A percentile compares a stretch with the other conserved stretches of the same genome.
phyloP scores from a whole-genome alignment of 306 rosid species.

The Erythrophleum fordii region DNA sequence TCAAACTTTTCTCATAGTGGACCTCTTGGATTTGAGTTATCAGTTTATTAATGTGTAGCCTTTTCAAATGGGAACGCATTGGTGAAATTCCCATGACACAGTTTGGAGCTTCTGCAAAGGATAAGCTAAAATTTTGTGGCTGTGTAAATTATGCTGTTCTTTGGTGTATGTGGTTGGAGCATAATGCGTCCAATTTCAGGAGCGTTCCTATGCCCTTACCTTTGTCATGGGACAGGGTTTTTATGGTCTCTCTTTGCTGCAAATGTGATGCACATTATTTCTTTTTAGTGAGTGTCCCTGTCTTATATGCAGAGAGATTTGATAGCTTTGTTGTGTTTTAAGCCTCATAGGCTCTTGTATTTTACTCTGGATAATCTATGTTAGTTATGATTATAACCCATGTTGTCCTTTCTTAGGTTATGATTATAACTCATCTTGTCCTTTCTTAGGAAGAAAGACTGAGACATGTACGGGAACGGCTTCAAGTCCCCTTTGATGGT shows the following conservation, averaged over 20 bases:
- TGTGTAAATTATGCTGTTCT: slow-evolving; percentile 1
- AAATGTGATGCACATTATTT: not conserved
- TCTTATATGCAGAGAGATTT: not conserved
- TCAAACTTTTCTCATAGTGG: not conserved
- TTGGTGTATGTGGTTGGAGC: not conserved
- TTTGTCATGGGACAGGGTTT: not conserved
- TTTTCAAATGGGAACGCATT: not conserved
- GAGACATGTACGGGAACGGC: slow-evolving; percentile 58
- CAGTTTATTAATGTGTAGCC: not conserved
- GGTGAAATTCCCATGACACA: not conserved
- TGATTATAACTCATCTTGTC: not conserved
- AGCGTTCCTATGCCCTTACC: not conserved
- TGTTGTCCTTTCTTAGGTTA: slow-evolving; percentile 51
- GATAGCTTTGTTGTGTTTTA: not conserved
- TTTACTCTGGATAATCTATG: not conserved
- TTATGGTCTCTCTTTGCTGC: not conserved
- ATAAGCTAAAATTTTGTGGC: not conserved
- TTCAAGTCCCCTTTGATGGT: slow-evolving; percentile 90
- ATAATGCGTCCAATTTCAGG: not conserved
- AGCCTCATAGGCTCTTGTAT: not conserved
- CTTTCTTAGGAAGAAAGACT: slow-evolving; percentile 79
- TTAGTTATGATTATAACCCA: not conserved
- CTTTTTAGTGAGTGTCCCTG: not conserved
- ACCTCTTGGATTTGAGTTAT: not conserved
- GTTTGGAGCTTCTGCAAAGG: not conserved